Evolutionary conservation across 2,329 filamentous ascomycete genomes (phyloP).

Genomic region (Colletotrichum noveboracense): DNA sequence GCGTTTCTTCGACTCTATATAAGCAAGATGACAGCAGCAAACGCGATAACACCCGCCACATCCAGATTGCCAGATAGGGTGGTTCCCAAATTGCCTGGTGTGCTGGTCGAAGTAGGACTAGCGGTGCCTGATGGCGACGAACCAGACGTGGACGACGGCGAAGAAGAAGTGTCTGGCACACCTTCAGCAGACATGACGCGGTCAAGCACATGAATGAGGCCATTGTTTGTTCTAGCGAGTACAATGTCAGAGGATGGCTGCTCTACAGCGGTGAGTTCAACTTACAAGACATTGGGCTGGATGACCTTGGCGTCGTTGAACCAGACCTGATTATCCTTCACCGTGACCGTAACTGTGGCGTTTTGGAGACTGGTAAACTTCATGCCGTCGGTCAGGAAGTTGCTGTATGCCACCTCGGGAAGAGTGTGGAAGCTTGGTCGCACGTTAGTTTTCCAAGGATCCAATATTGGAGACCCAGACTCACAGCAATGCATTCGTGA

Average conservation of each 20-base stretch:
- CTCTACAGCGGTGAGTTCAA: neutral
- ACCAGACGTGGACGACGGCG: neutral
- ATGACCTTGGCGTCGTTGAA: conserved; percentile 30
- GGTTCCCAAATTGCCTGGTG: neutral
- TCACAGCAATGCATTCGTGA: conserved; percentile 24
- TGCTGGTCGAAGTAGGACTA: neutral
- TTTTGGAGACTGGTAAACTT: conserved; percentile 18
- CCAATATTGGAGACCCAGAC: neutral
- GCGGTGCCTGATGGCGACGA: neutral
- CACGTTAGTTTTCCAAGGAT: neutral
- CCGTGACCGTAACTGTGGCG: conserved; percentile 23
- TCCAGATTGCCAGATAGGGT: neutral
- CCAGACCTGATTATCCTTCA: conserved; percentile 25
- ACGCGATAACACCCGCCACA: conserved; percentile 1
- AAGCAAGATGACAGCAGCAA: neutral
- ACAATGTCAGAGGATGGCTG: neutral
- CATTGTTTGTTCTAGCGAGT: conserved; percentile 25
- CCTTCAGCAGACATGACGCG: conserved; percentile 23
- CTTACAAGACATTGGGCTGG: conserved; percentile 26
- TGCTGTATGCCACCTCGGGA: conserved; percentile 22
- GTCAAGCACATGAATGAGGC: conserved; percentile 28
- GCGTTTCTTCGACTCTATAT: neutral
- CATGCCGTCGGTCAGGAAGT: conserved; percentile 24
- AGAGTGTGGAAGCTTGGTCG: conserved; percentile 23
- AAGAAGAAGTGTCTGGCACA: neutral